A percentile compares a stretch with the other conserved stretches of the same genome.
phyloP scores from a whole-genome alignment of 805 yeast genomes.

The Grigorovia jiainica region DNA sequence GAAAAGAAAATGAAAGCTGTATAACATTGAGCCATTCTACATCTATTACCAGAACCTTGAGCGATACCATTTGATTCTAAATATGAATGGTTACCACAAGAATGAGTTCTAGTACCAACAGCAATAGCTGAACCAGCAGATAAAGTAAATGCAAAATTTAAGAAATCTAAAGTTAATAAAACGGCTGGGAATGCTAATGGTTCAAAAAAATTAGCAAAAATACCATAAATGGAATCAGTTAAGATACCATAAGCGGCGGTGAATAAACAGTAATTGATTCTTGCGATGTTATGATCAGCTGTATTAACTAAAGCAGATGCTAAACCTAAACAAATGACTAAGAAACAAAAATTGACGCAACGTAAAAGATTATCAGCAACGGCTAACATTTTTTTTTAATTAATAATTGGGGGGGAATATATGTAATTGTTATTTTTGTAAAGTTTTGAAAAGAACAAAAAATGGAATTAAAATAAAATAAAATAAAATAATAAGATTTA shows the following conservation, averaged over 20 bases:
- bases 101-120: conserved; percentile 77
- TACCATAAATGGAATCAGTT: conserved; percentile 71
- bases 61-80: conserved; percentile 55
- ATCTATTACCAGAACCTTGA: conserved; percentile 73
- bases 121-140: conserved; percentile 94
- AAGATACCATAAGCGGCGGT: conserved; percentile 80
- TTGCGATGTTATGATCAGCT: conserved; percentile 47
- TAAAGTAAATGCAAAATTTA: conserved; percentile 85
- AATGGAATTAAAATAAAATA: no score
- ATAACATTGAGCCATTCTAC: conserved; percentile 89
- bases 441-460: background rate
- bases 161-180: conserved; percentile 66
- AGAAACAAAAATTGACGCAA: conserved; percentile 60
- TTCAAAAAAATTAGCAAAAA: conserved; percentile 65
- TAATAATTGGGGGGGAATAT: background rate
- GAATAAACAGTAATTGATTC: conserved; percentile 83
- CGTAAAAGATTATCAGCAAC: conserved; percentile 72
- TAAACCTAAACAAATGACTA: conserved; percentile 74
- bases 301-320: conserved; percentile 81
- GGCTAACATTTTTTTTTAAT: conserved; percentile 42
- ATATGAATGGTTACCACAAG: conserved; percentile 65
- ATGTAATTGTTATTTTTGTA: background rate
- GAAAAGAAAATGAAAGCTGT: conserved; percentile 80
- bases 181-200: conserved; percentile 78
- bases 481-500: background rate